Base-by-base conservation (phyloP, 208 protist genomes). In the Wallacemonas sp. region DNA sequence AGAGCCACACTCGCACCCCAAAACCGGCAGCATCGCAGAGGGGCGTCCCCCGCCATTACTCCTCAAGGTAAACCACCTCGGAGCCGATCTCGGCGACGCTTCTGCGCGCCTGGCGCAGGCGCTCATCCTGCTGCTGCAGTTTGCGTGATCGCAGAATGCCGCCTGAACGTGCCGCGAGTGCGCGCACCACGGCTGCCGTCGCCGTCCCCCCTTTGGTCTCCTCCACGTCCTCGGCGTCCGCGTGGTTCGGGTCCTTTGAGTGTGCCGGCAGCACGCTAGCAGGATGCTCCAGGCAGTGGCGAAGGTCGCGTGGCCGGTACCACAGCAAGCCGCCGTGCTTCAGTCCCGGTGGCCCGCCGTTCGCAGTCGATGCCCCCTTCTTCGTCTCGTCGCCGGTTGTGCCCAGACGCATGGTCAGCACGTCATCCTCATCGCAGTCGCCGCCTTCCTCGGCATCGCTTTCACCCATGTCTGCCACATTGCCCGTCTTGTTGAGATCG, bases 11-110 rank as follows among this genome's bases (percentile, higher is more conserved):
- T n/a, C n/a, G n/a, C n/a, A n/a, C n/a, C n/a, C n/a, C n/a, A n/a
- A n/a, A n/a, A 27, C 3, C 1, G 41, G 21, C 33, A 17, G 46
- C n/a, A 46, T 14, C 1, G 46, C 23, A 57, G 38, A 67, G 49
- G 46, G 52, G 52, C 16, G 4, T 26, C 16, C 32, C 3, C 17
- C 44, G 44, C 44, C 8, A 6, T 24, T 11, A 43, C 0, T 58
- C 32, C 30, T 41, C 52, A 2, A 27, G 32, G 30, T 39, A 33
- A 21, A 38, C 24, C 52, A 58, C 6, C 2, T 9, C 12, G 11
- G 52, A 19, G 32, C 52, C 52, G n/a, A 58, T 16, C 2, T 58
- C 52, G 3, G 52, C 52, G 3, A 58, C 52, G n/a, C 52, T 58
- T 6, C 14, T 16, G 8, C 52, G 52, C 5, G 52, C 52, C 30